Evolutionary conservation across 2,329 filamentous ascomycete species (phyloP), one percentile per base, ranked within the genome.

Genomic region (Fusarium citri): DNA sequence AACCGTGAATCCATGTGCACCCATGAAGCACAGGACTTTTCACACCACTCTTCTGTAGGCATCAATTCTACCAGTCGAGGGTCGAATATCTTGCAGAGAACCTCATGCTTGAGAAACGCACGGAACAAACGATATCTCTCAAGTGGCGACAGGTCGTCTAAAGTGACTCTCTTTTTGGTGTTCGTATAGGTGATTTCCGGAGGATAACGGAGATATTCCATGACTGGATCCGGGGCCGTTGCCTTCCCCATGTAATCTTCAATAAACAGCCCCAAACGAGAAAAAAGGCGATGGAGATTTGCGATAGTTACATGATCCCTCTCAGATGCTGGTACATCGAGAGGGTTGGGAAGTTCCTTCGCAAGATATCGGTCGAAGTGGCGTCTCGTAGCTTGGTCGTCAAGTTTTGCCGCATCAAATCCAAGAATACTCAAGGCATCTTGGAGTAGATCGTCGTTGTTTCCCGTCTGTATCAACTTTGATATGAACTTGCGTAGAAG

Each of bases 181-280:
- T 20, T 22, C 8, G 8, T 15, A 9, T 31, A 59, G 28, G 7
- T 23, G n/a, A 45, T 5, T 12, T n/a, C 8, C 30, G 65, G 23
- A 68, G 68, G 30, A 42, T 57, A 18, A 60, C 47, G 12, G 16
- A 34, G 31, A 3, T 65, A 72, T 5, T 45, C 50, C 23, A 41
- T n/a, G 3, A 66, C 46, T 5, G 57, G 59, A 18, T 42, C 43
- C 2, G 37, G 8, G 3, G 68, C 41, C 4, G 54, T 63, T 16
- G 62, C 68, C n/a, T 72, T 68, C 8, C 56, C 59, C 16, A 72
- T 28, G 23, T 65, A 72, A 31, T 72, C 68, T 30, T 69, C 68
- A 1, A 68, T 45, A 8, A 72, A 68, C 2, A 62, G 20, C 4
- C 47, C n/a, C 4, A 72, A 15, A 1, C 56, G 51, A 5, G 53